Evolutionary conservation across 805 yeast genomes (phyloP).

Genomic region (Teunomyces lycoperdinae): DNA sequence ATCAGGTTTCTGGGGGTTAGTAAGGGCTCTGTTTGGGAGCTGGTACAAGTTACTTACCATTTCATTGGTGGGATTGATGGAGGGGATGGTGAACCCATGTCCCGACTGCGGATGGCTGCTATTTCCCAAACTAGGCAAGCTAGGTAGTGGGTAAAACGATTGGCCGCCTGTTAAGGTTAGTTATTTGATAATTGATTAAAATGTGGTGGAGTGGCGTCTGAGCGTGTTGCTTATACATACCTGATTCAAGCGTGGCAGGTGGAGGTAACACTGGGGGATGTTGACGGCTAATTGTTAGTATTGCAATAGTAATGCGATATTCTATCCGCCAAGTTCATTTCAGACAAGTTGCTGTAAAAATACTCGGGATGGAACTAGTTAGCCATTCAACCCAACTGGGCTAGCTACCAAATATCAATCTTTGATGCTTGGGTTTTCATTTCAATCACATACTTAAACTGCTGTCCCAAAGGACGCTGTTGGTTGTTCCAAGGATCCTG

Average conservation of each 20-base stretch:
- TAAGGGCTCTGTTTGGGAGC: background rate
- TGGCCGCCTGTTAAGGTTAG: constrained; percentile 39
- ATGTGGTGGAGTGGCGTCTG: background rate
- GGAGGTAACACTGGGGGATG: constrained; percentile 62
- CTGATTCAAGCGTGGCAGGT: constrained; percentile 52
- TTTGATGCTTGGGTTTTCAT: no score
- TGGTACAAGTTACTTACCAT: constrained; percentile 10
- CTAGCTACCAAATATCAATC: background rate
- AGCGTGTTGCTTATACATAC: constrained; percentile 27
- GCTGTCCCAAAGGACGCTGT: constrained; percentile 41
- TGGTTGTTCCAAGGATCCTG: constrained; percentile 44
- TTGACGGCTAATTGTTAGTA: constrained; percentile 42
- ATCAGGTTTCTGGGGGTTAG: constrained; percentile 9
- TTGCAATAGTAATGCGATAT: background rate
- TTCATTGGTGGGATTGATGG: constrained; percentile 39
- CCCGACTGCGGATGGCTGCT: constrained; percentile 39
- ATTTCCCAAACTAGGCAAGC: constrained; percentile 48
- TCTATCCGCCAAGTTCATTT: background rate
- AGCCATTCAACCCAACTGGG: no score
- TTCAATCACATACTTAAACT: constrained; percentile 37
- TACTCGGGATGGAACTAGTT: background rate
- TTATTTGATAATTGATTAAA: constrained; percentile 2
- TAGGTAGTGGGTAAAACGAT: constrained; percentile 48
- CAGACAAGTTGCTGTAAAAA: background rate
- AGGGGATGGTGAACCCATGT: constrained; percentile 48